Evolutionary conservation across 257 asterid genomes (phyloP).

Genomic region (Eustoma russellianum): DNA sequence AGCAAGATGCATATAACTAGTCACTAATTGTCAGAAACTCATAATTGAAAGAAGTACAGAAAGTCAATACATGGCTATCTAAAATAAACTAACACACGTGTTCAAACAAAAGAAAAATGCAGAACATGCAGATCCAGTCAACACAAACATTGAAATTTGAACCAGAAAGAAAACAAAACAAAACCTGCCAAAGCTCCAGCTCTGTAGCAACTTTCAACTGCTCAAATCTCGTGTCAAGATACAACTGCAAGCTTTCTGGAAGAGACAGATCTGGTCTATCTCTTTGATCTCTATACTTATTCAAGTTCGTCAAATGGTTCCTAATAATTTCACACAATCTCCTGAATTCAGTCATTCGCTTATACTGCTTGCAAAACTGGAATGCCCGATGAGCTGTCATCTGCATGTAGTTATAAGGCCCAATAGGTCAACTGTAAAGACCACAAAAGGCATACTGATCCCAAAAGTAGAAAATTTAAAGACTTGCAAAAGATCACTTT

Average conservation of each 20-base stretch:
- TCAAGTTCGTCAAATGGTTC: conserved; percentile 83
- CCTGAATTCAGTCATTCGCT: conserved; percentile 80
- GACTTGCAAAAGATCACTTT: conserved; percentile 1
- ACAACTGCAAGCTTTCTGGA: conserved; percentile 87
- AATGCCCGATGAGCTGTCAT: conserved; percentile 98
- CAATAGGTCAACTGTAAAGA: too few relatives aligned
- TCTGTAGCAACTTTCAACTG: conserved; percentile 91
- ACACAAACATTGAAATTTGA: too few relatives aligned
- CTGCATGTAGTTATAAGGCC: conserved; percentile 22
- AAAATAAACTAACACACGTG: too few relatives aligned
- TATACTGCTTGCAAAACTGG: conserved; percentile 95
- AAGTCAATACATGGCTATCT: background rate
- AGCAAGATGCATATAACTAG: too few relatives aligned
- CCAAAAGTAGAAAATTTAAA: background rate
- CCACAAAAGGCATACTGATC: background rate
- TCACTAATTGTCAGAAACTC: background rate
- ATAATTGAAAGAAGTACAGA: background rate
- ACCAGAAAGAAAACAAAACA: conserved; percentile 7
- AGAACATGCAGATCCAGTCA: too few relatives aligned
- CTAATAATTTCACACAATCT: conserved; percentile 85
- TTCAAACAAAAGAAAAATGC: background rate
- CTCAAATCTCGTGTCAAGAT: conserved; percentile 88
- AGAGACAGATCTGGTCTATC: conserved; percentile 86
- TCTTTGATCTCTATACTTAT: conserved; percentile 86
- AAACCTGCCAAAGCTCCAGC: conserved; percentile 94